A percentile compares a stretch with the other conserved stretches of the same genome.
Evolutionary conservation across 2,329 filamentous ascomycete species (phyloP).

Genomic region (Neonectria neomacrospora): DNA sequence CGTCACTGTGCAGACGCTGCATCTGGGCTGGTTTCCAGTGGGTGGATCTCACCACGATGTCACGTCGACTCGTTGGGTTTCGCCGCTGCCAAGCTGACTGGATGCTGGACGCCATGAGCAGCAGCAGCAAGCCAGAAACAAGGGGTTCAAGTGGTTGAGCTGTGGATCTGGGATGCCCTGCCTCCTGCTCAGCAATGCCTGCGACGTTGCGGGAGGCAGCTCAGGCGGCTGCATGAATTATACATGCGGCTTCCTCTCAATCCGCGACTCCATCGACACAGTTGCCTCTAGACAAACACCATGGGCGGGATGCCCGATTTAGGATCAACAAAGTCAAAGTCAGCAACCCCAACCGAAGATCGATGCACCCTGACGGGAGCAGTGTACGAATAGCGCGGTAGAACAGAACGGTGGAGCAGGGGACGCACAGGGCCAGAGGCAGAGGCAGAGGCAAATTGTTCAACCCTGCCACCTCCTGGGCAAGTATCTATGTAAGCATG

Average conservation of each 20-base stretch:
- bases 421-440: constrained; percentile 5
- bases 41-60: constrained; percentile 22
- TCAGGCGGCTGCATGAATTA: constrained; percentile 21
- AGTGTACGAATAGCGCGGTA: background rate
- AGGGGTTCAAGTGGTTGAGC: constrained; percentile 2
- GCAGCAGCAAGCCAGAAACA: constrained; percentile 9
- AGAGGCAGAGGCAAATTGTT: background rate
- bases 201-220: constrained; percentile 4
- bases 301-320: constrained; percentile 9
- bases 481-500: background rate
- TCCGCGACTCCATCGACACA: constrained; percentile 12
- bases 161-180: background rate
- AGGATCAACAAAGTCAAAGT: constrained; percentile 21
- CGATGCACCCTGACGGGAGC: background rate
- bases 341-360: constrained; percentile 11
- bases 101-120: constrained; percentile 10
- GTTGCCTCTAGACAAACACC: background rate
- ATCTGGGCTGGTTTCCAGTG: constrained; percentile 22
- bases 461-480: background rate
- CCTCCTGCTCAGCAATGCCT: constrained; percentile 5
- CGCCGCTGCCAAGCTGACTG: constrained; percentile 16
- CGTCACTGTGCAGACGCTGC: constrained; percentile 1
- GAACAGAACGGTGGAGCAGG: background rate
- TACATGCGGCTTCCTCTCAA: constrained; percentile 9
- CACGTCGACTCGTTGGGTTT: constrained; percentile 6